A percentile compares a stretch with the other conserved stretches of the same genome.
phyloP scores from a whole-genome alignment of 225 moss, liverwort and hornwort genomes.

The Ulota crispa region DNA sequence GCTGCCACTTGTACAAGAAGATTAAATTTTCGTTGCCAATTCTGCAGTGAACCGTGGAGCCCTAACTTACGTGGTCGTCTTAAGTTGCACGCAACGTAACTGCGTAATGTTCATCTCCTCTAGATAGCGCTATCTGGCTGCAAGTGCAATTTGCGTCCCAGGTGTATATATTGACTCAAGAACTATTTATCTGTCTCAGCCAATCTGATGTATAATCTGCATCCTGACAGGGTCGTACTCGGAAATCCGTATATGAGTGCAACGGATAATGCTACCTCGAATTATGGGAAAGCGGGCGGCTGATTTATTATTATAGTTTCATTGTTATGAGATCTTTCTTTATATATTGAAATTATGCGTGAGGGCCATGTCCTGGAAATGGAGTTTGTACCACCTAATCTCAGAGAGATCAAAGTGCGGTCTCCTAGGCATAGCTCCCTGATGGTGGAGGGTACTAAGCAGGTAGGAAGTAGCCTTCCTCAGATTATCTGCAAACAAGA shows the following conservation, averaged over 20 bases:
- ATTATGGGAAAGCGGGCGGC: constrained; percentile 32
- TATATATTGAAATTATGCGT: constrained; percentile 41
- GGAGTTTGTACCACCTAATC: constrained; percentile 48
- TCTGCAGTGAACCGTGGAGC: constrained; percentile 17
- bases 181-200: not conserved
- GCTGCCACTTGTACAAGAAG: constrained; percentile 8
- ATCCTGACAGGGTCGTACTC: constrained; percentile 27
- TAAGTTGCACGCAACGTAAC: not conserved
- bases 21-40: constrained; percentile 2
- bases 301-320: constrained; percentile 29
- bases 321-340: constrained; percentile 30
- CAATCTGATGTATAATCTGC: constrained; percentile 8
- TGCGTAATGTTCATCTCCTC: not conserved
- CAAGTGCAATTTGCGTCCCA: not conserved
- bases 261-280: constrained; percentile 6
- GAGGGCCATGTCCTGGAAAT: constrained; percentile 45
- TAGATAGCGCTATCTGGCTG: constrained; percentile 1
- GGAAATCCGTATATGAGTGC: constrained; percentile 17
- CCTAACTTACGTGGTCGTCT: not conserved
- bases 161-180: constrained; percentile 16
- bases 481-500: constrained; percentile 54
- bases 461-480: constrained; percentile 24
- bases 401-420: constrained; percentile 56
- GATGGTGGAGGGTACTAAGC: constrained; percentile 47
- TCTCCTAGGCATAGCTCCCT: constrained; percentile 52